These are phyloP conservation scores for Cyclotella sp. DNA, from an alignment of 108 stramenopile genomes.

Conservation along the genomic window DNA sequence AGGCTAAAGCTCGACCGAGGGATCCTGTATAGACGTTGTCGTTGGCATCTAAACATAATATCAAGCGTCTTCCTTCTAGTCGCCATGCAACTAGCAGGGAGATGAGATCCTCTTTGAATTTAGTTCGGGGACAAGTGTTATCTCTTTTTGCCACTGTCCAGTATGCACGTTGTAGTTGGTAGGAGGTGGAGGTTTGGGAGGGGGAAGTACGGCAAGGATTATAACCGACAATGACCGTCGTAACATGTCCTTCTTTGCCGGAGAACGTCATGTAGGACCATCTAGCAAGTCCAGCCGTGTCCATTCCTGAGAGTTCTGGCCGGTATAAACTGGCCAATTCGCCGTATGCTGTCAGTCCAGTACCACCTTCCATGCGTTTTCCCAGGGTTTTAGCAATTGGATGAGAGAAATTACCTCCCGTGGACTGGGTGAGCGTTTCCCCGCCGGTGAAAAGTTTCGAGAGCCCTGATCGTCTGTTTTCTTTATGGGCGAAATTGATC, in stretches of 20 bases:
- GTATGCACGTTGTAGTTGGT: conserved; percentile 24
- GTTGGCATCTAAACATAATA: conserved; percentile 26
- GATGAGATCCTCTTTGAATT: not conserved
- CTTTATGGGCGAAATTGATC: conserved; percentile 6
- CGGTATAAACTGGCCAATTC: not conserved
- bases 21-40: conserved; percentile 16
- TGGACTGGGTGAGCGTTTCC: not conserved
- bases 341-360: not conserved
- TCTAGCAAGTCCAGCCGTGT: conserved; percentile 5
- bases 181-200: not conserved
- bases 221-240: conserved; percentile 14
- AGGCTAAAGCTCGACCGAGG: conserved; percentile 2
- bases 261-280: not conserved
- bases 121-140: conserved; percentile 2
- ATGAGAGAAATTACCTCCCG: not conserved
- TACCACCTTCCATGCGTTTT: not conserved
- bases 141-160: not conserved
- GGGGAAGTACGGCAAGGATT: conserved; percentile 18
- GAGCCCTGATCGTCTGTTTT: conserved; percentile 20
- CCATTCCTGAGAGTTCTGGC: not conserved
- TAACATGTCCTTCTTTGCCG: conserved; percentile 8
- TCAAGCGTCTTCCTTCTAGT: conserved; percentile 12
- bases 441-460: conserved; percentile 16
- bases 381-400: not conserved
- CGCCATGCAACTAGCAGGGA: not conserved